A percentile compares a stretch with the other conserved stretches of the same genome.
Evolutionary conservation across 805 yeast species (phyloP).

Genomic region (Maudiozyma serrabonitensis): DNA sequence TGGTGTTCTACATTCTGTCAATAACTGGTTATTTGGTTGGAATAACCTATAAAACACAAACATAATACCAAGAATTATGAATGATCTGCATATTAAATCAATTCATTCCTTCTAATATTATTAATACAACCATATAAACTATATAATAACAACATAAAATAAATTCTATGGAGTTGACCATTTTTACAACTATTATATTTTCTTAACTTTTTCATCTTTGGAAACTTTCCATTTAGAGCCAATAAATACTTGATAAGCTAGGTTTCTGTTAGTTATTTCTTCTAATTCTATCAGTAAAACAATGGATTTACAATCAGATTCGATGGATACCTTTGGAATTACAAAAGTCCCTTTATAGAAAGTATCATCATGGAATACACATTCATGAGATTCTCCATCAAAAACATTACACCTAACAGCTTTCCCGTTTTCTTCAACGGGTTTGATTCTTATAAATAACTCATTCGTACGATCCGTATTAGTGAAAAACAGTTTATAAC

Average conservation of each 20-base stretch:
- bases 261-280: background rate
- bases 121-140: no score
- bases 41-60: conserved; percentile 32
- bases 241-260: conserved; percentile 1
- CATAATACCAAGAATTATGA: no score
- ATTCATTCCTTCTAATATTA: no score
- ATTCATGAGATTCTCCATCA: conserved; percentile 11
- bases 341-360: conserved; percentile 12
- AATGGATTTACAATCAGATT: conserved; percentile 1
- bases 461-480: conserved; percentile 2
- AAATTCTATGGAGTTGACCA: no score
- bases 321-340: conserved; percentile 8
- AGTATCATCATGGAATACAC: conserved; percentile 5
- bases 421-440: background rate
- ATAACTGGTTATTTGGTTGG: conserved; percentile 48
- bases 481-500: conserved; percentile 6
- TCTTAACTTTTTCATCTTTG: background rate
- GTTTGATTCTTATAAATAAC: conserved; percentile 14
- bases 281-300: conserved; percentile 15
- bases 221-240: conserved; percentile 7
- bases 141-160: no score
- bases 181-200: no score
- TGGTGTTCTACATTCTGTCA: conserved; percentile 28
- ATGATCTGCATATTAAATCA: no score
- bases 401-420: conserved; percentile 15